Base-by-base conservation (phyloP, 768 basidiomycete genomes). In the Boletus reticuloceps region DNA sequence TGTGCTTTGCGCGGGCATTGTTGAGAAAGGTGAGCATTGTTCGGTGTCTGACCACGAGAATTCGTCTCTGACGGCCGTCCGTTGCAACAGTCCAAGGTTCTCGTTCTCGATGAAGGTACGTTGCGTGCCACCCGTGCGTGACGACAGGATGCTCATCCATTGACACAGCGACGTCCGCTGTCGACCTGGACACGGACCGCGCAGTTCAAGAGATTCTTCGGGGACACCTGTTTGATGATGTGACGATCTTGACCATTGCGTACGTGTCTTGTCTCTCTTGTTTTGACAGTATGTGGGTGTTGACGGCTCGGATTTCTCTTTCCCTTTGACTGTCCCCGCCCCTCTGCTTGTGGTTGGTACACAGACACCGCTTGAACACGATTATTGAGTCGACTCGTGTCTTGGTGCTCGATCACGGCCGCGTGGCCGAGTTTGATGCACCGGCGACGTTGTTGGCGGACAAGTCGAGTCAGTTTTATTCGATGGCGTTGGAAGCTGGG, bases 41-140 rank as follows among this genome's bases (percentile, higher is more conserved):
- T 22, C n/a, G 11, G 14, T 2, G 2, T 8, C 10, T 10, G 20
- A 22, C 2, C 1, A 13, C 1, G 41, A 22, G 25, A 31, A 32
- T 11, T 1, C 17, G 4, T 32, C 1, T 7, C 49, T 55, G 46
- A 60, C 17, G 41, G 13, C 0, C 53, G 55, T 50, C 46, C 45
- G 47, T 60, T 17, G 31, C 56, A 27, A 36, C 55, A 88, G 83
- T 84, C 90, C 17, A 94, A 87, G 71, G 87, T 97, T 37, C 77
- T 98, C 7, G 91, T 97, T 1, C 76, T 98, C n/a, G 95, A 97
- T 65, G 95, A 98, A 82, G 91, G 88, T 83, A 63, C 59, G 62
- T 61, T 22, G 38, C 38, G 14, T 39, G 38, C n/a, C 38, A n/a
- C 17, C n/a, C 14, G 1, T 17, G 38, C 7, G 29, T 16, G 41